phyloP scores from a whole-genome alignment of 768 basidiomycete species.

The Panaeolus papilionaceus region DNA sequence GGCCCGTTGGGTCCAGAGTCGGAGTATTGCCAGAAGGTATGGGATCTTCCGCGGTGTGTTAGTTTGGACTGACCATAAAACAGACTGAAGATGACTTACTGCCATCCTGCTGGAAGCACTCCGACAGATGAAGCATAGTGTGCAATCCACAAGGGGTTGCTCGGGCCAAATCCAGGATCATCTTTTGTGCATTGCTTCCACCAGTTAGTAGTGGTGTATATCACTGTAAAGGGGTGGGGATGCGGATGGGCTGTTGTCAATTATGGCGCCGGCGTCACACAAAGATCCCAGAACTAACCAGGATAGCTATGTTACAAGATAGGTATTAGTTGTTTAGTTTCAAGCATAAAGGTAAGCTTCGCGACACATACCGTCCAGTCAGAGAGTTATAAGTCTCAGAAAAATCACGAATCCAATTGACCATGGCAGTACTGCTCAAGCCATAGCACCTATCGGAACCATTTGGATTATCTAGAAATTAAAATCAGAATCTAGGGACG shows the following conservation, averaged over 20 bases:
- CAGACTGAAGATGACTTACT: constrained; percentile 32
- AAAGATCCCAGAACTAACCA: constrained; percentile 18
- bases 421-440: constrained; percentile 57
- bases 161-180: constrained; percentile 51
- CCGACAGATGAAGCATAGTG: constrained; percentile 54
- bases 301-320: constrained; percentile 31
- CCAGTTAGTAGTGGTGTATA: constrained; percentile 69
- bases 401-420: constrained; percentile 67
- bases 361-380: constrained; percentile 39
- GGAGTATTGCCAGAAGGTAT: constrained; percentile 68
- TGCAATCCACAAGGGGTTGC: constrained; percentile 69
- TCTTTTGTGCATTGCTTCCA: constrained; percentile 72
- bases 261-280: constrained; percentile 15
- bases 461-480: constrained; percentile 50
- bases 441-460: constrained; percentile 58
- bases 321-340: neutral
- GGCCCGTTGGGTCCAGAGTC: constrained; percentile 56
- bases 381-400: constrained; percentile 59
- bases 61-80: too few species aligned
- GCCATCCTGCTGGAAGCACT: constrained; percentile 64
- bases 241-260: too few species aligned
- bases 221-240: neutral
- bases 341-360: too few species aligned
- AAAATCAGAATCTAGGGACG: neutral
- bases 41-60: constrained; percentile 25